Base-by-base conservation (phyloP, 805 yeast genomes). In the Allodekkera sacchari region DNA sequence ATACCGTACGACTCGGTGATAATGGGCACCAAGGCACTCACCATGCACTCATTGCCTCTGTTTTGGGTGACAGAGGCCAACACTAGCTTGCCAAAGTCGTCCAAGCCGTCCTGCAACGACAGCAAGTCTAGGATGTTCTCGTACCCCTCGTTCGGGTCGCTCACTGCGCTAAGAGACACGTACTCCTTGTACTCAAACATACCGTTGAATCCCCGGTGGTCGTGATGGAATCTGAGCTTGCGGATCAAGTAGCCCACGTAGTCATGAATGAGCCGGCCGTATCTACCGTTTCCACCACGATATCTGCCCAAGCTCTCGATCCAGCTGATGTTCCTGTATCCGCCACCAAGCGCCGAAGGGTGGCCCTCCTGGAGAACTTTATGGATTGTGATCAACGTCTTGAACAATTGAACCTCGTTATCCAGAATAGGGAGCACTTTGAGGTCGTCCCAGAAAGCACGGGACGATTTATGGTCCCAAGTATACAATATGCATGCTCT, bases 281-380 rank as follows among this genome's bases (percentile, higher is more conserved):
- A 87, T 15, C 74, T 40, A 1, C 68, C 63, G 19, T 59, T 65
- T n/a, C 60, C 59, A 7, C 53, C 58, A 32, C 65, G 62, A 6
- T 72, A 65, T 25, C 85, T 66, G 2, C 77, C 79, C 35, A 92
- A 63, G 12, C 87, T 71, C 34, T 77, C 72, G 29, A 89, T 65
- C 78, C 94, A 89, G 32, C 76, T 81, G 31, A 76, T 63, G 52
- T 87, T 84, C 39, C 74, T 66, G 47, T 75, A 81, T 2, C 85
- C 96, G 47, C 85, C 96, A 31, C 72, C 66, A 46, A 89, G 60
- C 5, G 84, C 77, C 18, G 83, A 70, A 10, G 85, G 85, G 53
- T 89, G 97, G n/a, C 98, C 98, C 57, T 89, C 98, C 54, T 92
- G 97, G n/a, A 89, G 61, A 5, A 92, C 89, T 48, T 89, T 88